These are phyloP conservation scores for Podaxis sp. DNA, from an alignment of 768 basidiomycete genomes.

Conservation along the genomic window DNA sequence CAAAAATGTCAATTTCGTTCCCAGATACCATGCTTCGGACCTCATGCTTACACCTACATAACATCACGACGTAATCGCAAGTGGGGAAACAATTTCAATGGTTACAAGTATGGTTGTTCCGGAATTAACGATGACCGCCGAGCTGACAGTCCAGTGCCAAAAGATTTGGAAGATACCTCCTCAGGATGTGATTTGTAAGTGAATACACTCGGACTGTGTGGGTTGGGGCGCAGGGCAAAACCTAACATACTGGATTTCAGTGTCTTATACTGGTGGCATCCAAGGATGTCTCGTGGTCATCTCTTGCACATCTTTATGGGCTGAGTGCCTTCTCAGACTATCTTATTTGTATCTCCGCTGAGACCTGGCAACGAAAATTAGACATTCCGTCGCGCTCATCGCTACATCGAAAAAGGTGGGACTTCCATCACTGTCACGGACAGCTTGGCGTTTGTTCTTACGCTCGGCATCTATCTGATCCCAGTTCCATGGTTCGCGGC, in stretches of 20 bases:
- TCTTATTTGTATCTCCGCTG: not conserved
- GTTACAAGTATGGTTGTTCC: not conserved
- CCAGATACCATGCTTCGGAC: not conserved
- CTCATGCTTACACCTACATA: not conserved
- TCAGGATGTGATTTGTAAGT: conserved; percentile 1
- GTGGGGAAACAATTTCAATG: not conserved
- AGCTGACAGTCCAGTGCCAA: conserved; percentile 1
- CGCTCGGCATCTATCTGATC: not conserved
- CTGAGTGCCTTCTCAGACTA: not conserved
- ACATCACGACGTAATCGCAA: conserved; percentile 5
- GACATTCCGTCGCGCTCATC: not conserved
- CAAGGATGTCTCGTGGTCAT: no score
- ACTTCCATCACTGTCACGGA: not conserved
- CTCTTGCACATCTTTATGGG: no score
- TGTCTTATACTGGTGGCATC: not conserved
- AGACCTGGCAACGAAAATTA: not conserved
- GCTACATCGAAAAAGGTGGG: not conserved
- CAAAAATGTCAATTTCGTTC: conserved; percentile 1
- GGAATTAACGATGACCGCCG: conserved; percentile 11
- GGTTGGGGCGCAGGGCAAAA: not conserved
- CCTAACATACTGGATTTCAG: not conserved
- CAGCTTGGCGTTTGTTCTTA: not conserved
- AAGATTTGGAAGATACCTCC: not conserved
- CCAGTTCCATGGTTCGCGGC: conserved; percentile 7
- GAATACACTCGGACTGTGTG: not conserved